phyloP scores from a whole-genome alignment of 805 yeast genomes.

The Metschnikowia santaceciliae region DNA sequence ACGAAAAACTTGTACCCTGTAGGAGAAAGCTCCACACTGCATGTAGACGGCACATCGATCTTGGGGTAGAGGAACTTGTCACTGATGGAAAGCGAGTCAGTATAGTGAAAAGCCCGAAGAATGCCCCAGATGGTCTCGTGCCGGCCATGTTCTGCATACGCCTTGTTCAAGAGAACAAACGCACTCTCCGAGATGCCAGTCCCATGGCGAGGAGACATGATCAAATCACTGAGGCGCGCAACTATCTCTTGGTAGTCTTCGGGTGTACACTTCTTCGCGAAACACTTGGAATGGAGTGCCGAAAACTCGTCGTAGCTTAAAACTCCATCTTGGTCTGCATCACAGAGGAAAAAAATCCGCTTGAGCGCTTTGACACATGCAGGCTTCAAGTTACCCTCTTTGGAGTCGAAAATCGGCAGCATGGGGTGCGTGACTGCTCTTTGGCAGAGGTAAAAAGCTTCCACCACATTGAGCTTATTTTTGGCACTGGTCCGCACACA shows the following conservation, averaged over 20 bases:
- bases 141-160: conserved; percentile 86
- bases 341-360: conserved; percentile 80
- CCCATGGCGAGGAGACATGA: conserved; percentile 17
- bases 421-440: conserved; percentile 90
- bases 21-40: conserved; percentile 90
- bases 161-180: conserved; percentile 69
- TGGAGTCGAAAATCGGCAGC: conserved; percentile 90
- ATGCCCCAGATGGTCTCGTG: conserved; percentile 99
- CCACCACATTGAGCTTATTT: conserved; percentile 78
- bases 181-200: conserved; percentile 69
- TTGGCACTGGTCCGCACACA: conserved; percentile 88
- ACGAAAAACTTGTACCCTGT: conserved; percentile 89
- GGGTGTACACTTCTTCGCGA: conserved; percentile 40
- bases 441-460: conserved; percentile 90
- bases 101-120: conserved; percentile 79
- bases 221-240: conserved; percentile 22
- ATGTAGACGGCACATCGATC: conserved; percentile 64
- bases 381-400: conserved; percentile 77
- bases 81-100: conserved; percentile 82
- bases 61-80: conserved; percentile 78
- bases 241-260: conserved; percentile 38
- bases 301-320: conserved; percentile 69
- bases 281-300: conserved; percentile 70
- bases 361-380: conserved; percentile 70
- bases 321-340: conserved; percentile 85